phyloP scores from a whole-genome alignment of 495 filamentous ascomycete species.

The Barbatosphaeria neglecta region DNA sequence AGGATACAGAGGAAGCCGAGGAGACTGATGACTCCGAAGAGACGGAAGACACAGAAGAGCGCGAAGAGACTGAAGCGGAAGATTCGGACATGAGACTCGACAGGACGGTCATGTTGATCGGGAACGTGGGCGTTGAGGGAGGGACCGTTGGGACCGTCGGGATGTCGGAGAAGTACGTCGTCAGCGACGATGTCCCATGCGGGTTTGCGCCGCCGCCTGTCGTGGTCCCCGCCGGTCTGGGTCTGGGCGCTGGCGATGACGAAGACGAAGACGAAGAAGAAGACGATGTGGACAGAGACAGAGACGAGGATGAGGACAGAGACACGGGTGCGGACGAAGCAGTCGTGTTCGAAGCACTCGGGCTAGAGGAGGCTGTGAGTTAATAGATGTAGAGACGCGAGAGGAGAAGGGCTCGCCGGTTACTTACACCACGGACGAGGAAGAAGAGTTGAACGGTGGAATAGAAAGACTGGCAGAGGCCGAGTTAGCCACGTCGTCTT shows the following conservation, averaged over 20 bases:
- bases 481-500: neutral
- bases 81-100: neutral
- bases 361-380: neutral
- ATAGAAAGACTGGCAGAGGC: neutral
- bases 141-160: neutral
- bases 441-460: neutral
- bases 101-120: neutral
- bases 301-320: no score
- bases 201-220: neutral
- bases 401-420: neutral
- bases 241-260: neutral
- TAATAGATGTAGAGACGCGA: neutral
- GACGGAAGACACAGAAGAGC: neutral
- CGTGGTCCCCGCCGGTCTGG: neutral
- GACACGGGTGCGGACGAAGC: no score
- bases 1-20: neutral
- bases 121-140: neutral
- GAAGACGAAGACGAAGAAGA: neutral
- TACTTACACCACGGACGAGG: neutral
- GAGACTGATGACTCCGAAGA: neutral
- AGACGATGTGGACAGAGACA: no score
- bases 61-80: neutral
- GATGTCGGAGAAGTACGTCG: neutral
- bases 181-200: neutral
- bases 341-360: neutral